Percentiles rank a stretch among this genome's conserved stretches.
Evolutionary conservation across 805 yeast genomes (phyloP).

Genomic region (Wickerhamomyces silvicola): DNA sequence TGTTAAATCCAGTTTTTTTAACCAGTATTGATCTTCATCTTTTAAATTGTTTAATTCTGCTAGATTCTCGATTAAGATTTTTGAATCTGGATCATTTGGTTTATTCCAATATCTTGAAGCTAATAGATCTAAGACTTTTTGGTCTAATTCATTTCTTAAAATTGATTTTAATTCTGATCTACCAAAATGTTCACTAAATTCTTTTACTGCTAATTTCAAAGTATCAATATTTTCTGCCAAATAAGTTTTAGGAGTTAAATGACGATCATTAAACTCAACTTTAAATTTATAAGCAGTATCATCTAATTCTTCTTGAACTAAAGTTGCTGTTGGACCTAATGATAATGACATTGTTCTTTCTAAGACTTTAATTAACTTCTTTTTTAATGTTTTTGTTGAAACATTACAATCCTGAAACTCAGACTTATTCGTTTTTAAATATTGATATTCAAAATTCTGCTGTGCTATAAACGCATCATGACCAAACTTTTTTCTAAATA

Average conservation of each 20-base stretch:
- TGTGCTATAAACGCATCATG: constrained; percentile 62
- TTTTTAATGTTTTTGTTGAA: constrained; percentile 70
- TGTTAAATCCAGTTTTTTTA: constrained; percentile 74
- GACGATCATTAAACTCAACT: constrained; percentile 94
- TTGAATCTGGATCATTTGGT: constrained; percentile 22
- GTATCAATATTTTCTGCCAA: constrained; percentile 87
- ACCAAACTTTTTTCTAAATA: constrained; percentile 51
- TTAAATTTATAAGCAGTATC: constrained; percentile 89
- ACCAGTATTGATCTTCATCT: constrained; percentile 80
- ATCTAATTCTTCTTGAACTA: constrained; percentile 87
- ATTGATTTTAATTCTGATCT: constrained; percentile 75
- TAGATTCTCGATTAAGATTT: constrained; percentile 34
- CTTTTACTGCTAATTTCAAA: constrained; percentile 80
- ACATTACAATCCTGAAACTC: constrained; percentile 59
- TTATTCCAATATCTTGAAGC: constrained; percentile 93
- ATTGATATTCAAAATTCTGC: constrained; percentile 58
- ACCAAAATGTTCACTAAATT: constrained; percentile 75
- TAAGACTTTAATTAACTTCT: constrained; percentile 76
- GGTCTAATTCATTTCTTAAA: constrained; percentile 81
- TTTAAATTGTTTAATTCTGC: constrained; percentile 49
- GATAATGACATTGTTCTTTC: constrained; percentile 90
- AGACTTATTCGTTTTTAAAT: constrained; percentile 56
- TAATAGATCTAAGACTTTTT: constrained; percentile 74
- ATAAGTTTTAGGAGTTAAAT: constrained; percentile 89
- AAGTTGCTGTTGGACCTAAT: constrained; percentile 76